Evolutionary conservation across 495 filamentous ascomycete species (phyloP), one percentile per base, ranked within the genome.

Genomic region (Penicillium maclennaniae): DNA sequence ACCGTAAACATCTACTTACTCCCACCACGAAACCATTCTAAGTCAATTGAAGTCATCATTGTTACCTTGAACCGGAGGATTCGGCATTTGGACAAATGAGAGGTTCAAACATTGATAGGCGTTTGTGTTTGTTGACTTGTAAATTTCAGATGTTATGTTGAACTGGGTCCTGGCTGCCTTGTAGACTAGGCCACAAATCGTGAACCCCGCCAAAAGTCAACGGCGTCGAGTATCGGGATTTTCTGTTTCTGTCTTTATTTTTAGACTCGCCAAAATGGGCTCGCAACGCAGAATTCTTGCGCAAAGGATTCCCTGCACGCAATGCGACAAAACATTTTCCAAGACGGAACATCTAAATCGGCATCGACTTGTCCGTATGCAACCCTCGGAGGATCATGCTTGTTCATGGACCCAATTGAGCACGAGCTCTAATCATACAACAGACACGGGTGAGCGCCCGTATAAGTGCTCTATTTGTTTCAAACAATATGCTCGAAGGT

Each of bases 251-350:
- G 27, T 31, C 38, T 40, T 16, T 15, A 40, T 16, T n/a, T n/a
- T n/a, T 16, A 7, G 17, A 16, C 19, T 40, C 19, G 38, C 38
- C 39, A 44, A 9, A 12, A 51, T 51, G 41, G 7, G 39, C 10
- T n/a, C 20, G 17, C 23, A 26, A 36, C 39, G 27, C 19, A 21
- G 26, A 21, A n/a, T 4, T 10, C 34, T 19, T n/a, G 5, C 23
- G 14, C 44, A 21, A 9, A 54, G 51, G 28, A 54, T 54, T 20
- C 19, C 51, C 37, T 54, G 51, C 19, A 17, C 44, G 26, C 44
- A 34, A 43, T 54, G 51, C n/a, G 44, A 54, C 17, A 54, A 54
- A 42, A 54, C 51, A 7, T 54, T 54, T 23, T 54, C 51, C 6
- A 54, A 54, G 23, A 37, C 37, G 23, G 51, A 54, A 23, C 51